Evolutionary conservation across 805 yeast species (phyloP), one percentile per base, ranked within the genome.

Genomic region (Nakazawaea peltata): DNA sequence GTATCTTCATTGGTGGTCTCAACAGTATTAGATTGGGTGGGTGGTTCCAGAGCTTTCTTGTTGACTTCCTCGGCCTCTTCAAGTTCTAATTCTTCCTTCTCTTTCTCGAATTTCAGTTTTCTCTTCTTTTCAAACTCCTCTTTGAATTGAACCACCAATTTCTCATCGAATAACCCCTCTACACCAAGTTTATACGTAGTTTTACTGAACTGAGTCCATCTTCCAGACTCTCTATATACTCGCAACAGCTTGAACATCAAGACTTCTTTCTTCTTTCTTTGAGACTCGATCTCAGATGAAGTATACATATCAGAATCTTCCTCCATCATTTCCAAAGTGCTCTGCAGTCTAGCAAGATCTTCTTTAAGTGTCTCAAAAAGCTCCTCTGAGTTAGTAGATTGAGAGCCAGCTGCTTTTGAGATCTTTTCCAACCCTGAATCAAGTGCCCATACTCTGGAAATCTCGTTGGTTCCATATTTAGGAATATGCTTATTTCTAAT

Each of bases 161-260:
- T 22, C 8, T 28, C 21, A 16, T 37, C 41, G 15, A 29, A 29
- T 14, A 37, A 26, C 16, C 41, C 41, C n/a, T 28, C 32, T 3
- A 37, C 27, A 3, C 41, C 37, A 4, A 37, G 16, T 18, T 37
- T 25, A 26, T 33, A 26, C 17, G 33, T 37, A 8, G 41, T 37
- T 2, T 37, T 32, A 2, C 19, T 10, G 13, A 37, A 37, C 3
- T 30, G 19, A 14, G 33, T 19, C 41, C 41, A 37, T 6, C 33
- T 28, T 11, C 41, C 41, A 4, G 13, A 13, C 15, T 37, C 22
- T 34, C 49, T 41, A 8, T 43, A 22, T 1, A 50, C 36, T 25
- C 40, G 34, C 17, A 51, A 31, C 1, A 36, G 31, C 9, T 34
- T 40, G 18, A 51, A 31, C 5, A 37, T 39, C 8, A 38, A 30